A percentile compares a stretch with the other conserved stretches of the same genome.
Conservation (phyloP, 306 rosid species). For the Dryas drummondii region DNA sequence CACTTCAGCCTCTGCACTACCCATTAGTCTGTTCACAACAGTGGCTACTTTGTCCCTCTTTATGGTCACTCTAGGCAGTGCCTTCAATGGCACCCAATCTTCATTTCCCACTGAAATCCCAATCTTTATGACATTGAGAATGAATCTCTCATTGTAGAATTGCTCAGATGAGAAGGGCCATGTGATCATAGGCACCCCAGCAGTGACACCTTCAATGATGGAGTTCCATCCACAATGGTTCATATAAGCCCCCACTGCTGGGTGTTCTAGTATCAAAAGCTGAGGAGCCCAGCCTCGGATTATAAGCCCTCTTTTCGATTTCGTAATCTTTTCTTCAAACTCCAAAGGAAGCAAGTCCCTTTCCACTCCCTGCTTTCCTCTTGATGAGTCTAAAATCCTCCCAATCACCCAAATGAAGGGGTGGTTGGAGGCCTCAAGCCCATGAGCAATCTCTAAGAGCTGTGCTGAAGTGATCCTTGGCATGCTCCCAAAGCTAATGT, state of each 20-base stretch:
- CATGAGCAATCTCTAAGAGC: conserved; percentile 54
- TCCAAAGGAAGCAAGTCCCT: conserved; percentile 13
- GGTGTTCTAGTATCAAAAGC: conserved; percentile 27
- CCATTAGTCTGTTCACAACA: conserved; percentile 26
- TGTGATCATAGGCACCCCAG: conserved; percentile 31
- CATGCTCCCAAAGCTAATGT: conserved; percentile 57
- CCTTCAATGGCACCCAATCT: conserved; percentile 27
- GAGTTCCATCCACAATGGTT: conserved; percentile 40
- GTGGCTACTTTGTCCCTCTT: conserved; percentile 14
- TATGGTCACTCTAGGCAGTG: conserved; percentile 11
- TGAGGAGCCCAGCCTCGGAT: conserved; percentile 36
- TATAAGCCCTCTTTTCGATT: conserved; percentile 17
- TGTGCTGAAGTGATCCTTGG: conserved; percentile 37
- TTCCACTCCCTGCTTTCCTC: background rate
- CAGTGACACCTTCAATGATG: conserved; percentile 24
- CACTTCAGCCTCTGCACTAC: conserved; percentile 9
- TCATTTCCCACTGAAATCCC: conserved; percentile 27
- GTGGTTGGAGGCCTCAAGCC: conserved; percentile 49
- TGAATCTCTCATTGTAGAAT: conserved; percentile 29
- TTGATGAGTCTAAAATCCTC: conserved; percentile 18
- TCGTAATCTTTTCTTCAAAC: conserved; percentile 20
- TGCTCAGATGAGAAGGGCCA: conserved; percentile 36
- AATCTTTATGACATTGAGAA: conserved; percentile 13
- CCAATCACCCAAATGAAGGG: conserved; percentile 71
- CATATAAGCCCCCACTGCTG: conserved; percentile 32